Conservation (phyloP, 495 filamentous ascomycete genomes). For the Annulohypoxylon nitens region DNA sequence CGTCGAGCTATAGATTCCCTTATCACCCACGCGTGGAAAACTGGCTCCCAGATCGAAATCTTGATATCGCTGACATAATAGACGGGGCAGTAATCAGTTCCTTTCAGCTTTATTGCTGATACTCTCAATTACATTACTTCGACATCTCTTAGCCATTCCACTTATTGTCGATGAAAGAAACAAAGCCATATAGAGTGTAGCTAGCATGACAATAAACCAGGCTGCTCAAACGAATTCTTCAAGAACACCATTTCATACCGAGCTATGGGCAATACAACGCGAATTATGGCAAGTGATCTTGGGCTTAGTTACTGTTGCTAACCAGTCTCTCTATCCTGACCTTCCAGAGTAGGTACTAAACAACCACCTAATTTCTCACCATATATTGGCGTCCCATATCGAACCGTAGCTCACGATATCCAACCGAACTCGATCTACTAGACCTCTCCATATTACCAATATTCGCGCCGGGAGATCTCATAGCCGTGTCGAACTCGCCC, state of each 20-base stretch:
- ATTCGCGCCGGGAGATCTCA: too few species aligned
- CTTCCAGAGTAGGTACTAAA: not conserved
- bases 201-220: not conserved
- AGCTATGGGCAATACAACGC: not conserved
- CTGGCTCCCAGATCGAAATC: too few species aligned
- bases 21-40: not conserved
- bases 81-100: not conserved
- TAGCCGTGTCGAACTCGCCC: too few species aligned
- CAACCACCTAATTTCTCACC: not conserved
- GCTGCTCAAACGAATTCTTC: not conserved
- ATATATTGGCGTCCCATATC: not conserved
- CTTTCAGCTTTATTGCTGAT: not conserved
- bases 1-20: not conserved
- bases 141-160: too few species aligned
- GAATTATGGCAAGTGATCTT: not conserved
- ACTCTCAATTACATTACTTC: too few species aligned
- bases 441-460: too few species aligned
- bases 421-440: too few species aligned
- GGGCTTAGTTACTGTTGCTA: not conserved
- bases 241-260: not conserved
- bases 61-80: not conserved
- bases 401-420: too few species aligned
- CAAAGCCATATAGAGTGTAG: not conserved
- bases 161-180: too few species aligned
- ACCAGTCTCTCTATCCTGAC: not conserved